These are phyloP conservation scores for Ophiostoma populinum DNA, from an alignment of 2,329 filamentous ascomycete species.

Conservation along the genomic window DNA sequence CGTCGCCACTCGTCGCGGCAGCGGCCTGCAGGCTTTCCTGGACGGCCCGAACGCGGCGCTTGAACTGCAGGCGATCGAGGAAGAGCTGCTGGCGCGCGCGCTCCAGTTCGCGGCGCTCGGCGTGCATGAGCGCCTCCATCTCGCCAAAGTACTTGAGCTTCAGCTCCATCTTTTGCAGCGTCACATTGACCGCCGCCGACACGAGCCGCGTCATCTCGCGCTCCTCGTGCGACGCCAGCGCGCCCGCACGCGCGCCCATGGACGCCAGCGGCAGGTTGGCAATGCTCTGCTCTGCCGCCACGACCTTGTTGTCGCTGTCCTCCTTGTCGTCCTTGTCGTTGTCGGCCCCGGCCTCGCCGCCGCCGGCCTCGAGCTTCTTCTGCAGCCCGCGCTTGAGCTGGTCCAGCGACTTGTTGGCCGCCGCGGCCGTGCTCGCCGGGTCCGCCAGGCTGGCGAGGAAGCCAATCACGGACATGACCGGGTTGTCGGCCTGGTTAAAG, in stretches of 20 bases:
- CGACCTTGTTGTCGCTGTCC: slow-evolving; percentile 48
- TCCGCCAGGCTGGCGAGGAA: slow-evolving; percentile 87
- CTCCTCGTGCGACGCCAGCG: slow-evolving; percentile 87
- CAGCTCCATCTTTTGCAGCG: slow-evolving; percentile 87
- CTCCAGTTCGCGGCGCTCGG: slow-evolving; percentile 84
- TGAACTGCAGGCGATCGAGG: slow-evolving; percentile 78
- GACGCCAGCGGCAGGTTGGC: slow-evolving; percentile 72
- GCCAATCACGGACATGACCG: slow-evolving; percentile 87
- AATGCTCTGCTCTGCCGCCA: slow-evolving; percentile 21
- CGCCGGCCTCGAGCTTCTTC: slow-evolving; percentile 50
- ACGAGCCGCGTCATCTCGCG: slow-evolving; percentile 91
- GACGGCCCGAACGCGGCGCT: slow-evolving; percentile 67
- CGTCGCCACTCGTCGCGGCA: slow-evolving; percentile 29
- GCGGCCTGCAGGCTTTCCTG: slow-evolving; percentile 56
- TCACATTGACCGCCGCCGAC: slow-evolving; percentile 79
- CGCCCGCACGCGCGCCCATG: slow-evolving; percentile 70
- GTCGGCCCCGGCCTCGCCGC: slow-evolving; percentile 16
- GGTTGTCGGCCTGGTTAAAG: slow-evolving; percentile 85
- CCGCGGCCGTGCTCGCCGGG: slow-evolving; percentile 75
- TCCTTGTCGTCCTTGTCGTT: slow-evolving; percentile 39
- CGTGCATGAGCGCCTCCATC: slow-evolving; percentile 81
- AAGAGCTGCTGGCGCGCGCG: slow-evolving; percentile 84
- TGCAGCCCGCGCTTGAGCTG: slow-evolving; percentile 69
- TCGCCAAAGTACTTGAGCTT: slow-evolving; percentile 95
- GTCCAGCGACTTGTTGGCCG: slow-evolving; percentile 72